These are phyloP conservation scores for Afroboletus lepidellus DNA, from an alignment of 1,284 basidiomycete species.

Conservation along the genomic window DNA sequence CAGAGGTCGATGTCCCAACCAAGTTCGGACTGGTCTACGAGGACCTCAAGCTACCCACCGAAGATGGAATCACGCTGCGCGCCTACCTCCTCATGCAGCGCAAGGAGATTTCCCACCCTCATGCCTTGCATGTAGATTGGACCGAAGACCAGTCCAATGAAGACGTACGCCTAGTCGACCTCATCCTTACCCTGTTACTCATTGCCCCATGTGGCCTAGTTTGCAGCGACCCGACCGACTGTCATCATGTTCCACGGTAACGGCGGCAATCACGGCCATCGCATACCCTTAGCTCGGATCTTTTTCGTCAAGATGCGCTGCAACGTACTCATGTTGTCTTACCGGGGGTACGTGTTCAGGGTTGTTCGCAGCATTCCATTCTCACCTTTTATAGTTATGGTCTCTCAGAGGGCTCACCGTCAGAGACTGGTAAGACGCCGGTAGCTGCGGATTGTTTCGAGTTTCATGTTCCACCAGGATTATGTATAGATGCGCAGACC, in stretches of 20 bases:
- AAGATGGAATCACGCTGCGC: conserved; percentile 59
- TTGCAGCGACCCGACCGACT: conserved; percentile 72
- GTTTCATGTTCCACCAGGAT: conserved; percentile 42
- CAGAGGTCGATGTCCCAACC: conserved; percentile 72
- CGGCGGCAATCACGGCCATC: conserved; percentile 79
- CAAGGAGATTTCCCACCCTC: conserved; percentile 35
- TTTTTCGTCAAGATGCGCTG: conserved; percentile 84
- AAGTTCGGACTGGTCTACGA: conserved; percentile 74
- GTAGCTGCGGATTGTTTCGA: background rate
- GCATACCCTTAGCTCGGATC: conserved; percentile 85
- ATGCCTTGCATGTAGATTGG: conserved; percentile 31
- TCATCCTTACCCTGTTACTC: background rate
- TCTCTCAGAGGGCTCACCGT: conserved; percentile 77
- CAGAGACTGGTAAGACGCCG: conserved; percentile 66
- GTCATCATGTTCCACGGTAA: conserved; percentile 93
- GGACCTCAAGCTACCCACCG: conserved; percentile 64
- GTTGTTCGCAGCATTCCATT: background rate
- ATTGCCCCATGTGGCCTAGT: conserved; percentile 39
- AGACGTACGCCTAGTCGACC: conserved; percentile 40
- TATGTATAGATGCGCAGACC: conserved; percentile 80
- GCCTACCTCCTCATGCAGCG: conserved; percentile 61
- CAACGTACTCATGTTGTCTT: conserved; percentile 88
- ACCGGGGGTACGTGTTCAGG: conserved; percentile 63
- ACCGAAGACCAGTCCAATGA: conserved; percentile 43
- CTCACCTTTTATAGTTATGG: conserved; percentile 63